Percentiles rank a stretch among this genome's conserved stretches.
These are phyloP conservation scores for Butyriboletus regius DNA, from an alignment of 1,284 basidiomycete species.

Conservation along the genomic window DNA sequence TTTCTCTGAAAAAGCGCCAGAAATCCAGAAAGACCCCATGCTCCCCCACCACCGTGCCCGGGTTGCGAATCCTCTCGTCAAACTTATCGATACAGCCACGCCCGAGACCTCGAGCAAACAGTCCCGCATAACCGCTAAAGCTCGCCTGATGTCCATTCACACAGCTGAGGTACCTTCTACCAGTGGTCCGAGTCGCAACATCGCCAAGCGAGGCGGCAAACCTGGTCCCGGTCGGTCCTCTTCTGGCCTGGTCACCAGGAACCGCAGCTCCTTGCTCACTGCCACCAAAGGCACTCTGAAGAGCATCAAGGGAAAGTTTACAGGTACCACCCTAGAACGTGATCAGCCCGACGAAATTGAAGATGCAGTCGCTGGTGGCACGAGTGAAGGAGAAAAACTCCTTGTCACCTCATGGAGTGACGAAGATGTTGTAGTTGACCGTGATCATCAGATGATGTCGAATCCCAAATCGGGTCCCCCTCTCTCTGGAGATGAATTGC, in stretches of 20 bases:
- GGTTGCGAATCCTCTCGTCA: conserved; percentile 47
- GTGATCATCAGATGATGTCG: conserved; percentile 3
- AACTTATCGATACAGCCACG: conserved; percentile 40
- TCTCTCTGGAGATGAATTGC: conserved; percentile 42
- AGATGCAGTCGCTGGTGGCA: conserved; percentile 7
- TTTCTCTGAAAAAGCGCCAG: conserved; percentile 3
- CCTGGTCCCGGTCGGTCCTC: conserved; percentile 46
- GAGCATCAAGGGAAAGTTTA: conserved; percentile 39
- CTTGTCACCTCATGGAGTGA: conserved; percentile 20
- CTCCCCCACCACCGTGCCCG: conserved; percentile 43
- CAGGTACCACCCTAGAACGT: conserved; percentile 4
- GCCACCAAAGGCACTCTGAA: conserved; percentile 43
- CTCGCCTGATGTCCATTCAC: conserved; percentile 32
- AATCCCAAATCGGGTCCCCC: conserved; percentile 1
- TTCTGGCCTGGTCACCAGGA: conserved; percentile 33
- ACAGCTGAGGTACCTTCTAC: conserved; percentile 7
- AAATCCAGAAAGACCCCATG: conserved; percentile 2
- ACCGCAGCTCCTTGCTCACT: conserved; percentile 45
- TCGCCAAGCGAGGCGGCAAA: conserved; percentile 28
- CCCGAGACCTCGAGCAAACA: conserved; percentile 20
- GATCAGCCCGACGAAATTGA: conserved; percentile 21
- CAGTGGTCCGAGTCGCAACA: conserved; percentile 7
- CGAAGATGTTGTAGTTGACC: conserved; percentile 12
- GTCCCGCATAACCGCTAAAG: conserved; percentile 44
- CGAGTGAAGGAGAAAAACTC: conserved; percentile 4